A percentile compares a stretch with the other conserved stretches of the same genome.
Evolutionary conservation across 73 alveolate species (phyloP).

Genomic region (Effrenium voratum): DNA sequence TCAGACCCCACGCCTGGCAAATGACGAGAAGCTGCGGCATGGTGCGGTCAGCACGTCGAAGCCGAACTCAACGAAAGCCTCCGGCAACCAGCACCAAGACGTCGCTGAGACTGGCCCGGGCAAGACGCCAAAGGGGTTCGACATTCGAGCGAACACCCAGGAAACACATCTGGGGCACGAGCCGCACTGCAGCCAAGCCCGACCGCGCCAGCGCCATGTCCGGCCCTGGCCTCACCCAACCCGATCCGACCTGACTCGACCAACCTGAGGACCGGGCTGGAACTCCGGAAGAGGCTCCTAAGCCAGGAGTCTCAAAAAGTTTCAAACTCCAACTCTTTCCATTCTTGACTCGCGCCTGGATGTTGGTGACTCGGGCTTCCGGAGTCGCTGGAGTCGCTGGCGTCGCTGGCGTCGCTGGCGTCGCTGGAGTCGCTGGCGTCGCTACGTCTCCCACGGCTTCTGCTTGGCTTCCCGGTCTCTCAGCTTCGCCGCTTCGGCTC

Average conservation of each 20-base stretch:
- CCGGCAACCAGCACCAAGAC: constrained; percentile 69
- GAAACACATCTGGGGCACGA: neutral
- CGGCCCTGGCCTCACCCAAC: constrained; percentile 62
- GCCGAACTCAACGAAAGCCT: constrained; percentile 17
- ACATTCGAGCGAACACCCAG: neutral
- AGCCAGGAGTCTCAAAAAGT: no score
- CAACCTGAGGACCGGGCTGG: no score
- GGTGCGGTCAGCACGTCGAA: neutral
- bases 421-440: neutral
- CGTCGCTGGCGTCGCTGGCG: neutral
- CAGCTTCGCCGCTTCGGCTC: no score
- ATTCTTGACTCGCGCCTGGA: no score
- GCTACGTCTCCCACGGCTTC: neutral
- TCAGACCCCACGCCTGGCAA: constrained; percentile 62
- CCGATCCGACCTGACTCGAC: no score
- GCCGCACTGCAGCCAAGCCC: constrained; percentile 80
- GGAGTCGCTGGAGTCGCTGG: neutral
- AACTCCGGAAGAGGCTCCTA: no score
- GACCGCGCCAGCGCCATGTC: constrained; percentile 50
- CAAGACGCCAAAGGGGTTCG: neutral
- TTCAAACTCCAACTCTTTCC: no score
- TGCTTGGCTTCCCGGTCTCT: no score
- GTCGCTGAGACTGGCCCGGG: constrained; percentile 28
- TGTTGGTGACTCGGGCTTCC: neutral
- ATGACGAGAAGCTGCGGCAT: neutral